These are phyloP conservation scores for Neurospora cerealis DNA, from an alignment of 495 filamentous ascomycete genomes.

Conservation along the genomic window DNA sequence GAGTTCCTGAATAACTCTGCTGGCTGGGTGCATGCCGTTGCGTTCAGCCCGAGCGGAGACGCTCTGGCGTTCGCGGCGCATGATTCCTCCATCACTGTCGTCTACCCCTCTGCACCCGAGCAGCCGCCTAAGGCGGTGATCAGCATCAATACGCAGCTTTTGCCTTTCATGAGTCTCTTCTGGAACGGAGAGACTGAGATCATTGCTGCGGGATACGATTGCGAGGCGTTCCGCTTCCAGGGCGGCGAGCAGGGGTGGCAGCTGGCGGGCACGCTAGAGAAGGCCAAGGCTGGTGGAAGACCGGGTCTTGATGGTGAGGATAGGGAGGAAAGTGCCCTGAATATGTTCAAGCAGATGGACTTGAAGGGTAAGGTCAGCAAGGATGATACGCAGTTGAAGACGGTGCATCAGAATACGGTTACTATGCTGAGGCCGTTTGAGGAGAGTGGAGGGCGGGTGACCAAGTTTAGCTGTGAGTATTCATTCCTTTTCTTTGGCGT, in stretches of 20 bases:
- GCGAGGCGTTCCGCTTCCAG: slow-evolving; percentile 82
- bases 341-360: slow-evolving; percentile 99
- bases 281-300: slow-evolving; percentile 46
- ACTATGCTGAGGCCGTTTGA: slow-evolving; percentile 71
- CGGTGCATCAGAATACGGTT: slow-evolving; percentile 95
- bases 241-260: slow-evolving; percentile 82
- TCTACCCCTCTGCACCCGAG: slow-evolving; percentile 88
- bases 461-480: slow-evolving; percentile 80
- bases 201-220: slow-evolving; percentile 92
- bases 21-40: slow-evolving; percentile 87
- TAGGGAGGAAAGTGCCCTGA: slow-evolving; percentile 67
- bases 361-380: slow-evolving; percentile 72
- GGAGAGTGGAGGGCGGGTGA: slow-evolving; percentile 49
- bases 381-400: slow-evolving; percentile 89
- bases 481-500: slow-evolving; percentile 1
- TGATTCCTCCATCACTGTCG: slow-evolving; percentile 90
- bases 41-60: slow-evolving; percentile 85
- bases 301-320: slow-evolving; percentile 29
- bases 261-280: slow-evolving; percentile 71
- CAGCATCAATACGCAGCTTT: slow-evolving; percentile 75
- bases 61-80: slow-evolving; percentile 86
- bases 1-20: slow-evolving; percentile 92
- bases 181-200: slow-evolving; percentile 93
- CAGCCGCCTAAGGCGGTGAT: slow-evolving; percentile 82
- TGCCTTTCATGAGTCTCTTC: slow-evolving; percentile 84